Percentiles rank a stretch among this genome's conserved stretches.
Conservation (phyloP, 176 grass and related monocot genomes). For the Triticum aestivum region IWGSC_CS_RefSeq_v2.1 NC_057810.1:54895491-54895990, state of each 20-base stretch:
- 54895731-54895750: background rate
- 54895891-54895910: background rate
- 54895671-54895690: background rate
- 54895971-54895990: background rate
- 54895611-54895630: background rate
- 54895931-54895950: background rate
- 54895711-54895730: background rate
- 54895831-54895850: constrained; percentile 17
- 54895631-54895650: background rate
- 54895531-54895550: background rate
- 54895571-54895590: constrained; percentile 10
- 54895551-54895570: constrained; percentile 19
- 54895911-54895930: constrained; percentile 3
- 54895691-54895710: constrained; percentile 12
- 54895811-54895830: background rate
- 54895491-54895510: constrained; percentile 15
- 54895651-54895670: background rate
- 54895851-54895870: background rate
- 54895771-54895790: background rate
- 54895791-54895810: background rate
- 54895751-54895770: background rate
- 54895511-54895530: constrained; percentile 4
- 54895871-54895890: background rate
- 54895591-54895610: background rate
- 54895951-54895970: background rate